Evolutionary conservation across 179 eudicot genomes (phyloP).

Genomic region (Sideroxylon spinosum): DNA sequence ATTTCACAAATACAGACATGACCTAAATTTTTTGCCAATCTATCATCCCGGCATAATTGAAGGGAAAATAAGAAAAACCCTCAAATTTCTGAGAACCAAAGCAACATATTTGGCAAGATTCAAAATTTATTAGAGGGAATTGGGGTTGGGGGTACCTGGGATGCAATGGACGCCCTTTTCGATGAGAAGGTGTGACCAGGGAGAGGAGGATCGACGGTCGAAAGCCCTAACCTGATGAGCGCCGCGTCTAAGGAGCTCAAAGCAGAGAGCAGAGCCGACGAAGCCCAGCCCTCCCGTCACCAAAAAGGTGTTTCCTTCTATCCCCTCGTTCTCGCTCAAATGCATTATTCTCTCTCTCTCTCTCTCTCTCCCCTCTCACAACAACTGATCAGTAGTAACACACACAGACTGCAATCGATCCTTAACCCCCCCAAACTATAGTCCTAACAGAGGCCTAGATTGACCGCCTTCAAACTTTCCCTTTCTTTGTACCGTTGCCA

Average conservation of each 20-base stretch:
- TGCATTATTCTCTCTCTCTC: conserved; percentile 38
- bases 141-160: conserved; percentile 28
- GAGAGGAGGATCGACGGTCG: conserved; percentile 50
- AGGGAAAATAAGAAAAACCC: not conserved
- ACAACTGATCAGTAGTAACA: no score
- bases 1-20: not conserved
- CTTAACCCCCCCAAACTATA: no score
- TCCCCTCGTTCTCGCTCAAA: conserved; percentile 84
- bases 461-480: no score
- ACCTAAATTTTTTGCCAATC: no score
- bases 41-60: not conserved
- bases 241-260: conserved; percentile 70
- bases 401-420: no score
- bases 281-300: conserved; percentile 85
- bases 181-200: conserved; percentile 47
- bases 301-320: conserved; percentile 66
- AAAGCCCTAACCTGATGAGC: conserved; percentile 62
- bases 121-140: not conserved
- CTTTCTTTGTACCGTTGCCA: no score
- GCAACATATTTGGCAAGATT: not conserved
- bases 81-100: not conserved
- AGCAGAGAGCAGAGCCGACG: conserved; percentile 72
- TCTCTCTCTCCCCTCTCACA: not conserved
- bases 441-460: no score
- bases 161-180: conserved; percentile 37